Base-by-base conservation (phyloP, 2,329 filamentous ascomycete species). In the Fusarium globosum region DNA sequence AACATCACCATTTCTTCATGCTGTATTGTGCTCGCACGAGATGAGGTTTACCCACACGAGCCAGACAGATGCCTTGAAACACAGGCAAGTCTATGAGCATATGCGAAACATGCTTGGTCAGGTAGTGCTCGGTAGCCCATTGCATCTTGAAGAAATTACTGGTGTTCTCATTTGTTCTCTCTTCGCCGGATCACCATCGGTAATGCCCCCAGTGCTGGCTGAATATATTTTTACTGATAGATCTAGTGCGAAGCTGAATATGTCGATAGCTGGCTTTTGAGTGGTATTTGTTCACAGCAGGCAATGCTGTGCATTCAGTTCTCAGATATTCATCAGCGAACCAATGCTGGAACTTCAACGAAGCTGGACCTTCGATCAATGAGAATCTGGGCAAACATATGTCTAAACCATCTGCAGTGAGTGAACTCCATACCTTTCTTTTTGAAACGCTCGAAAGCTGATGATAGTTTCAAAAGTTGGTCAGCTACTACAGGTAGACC, bases 241-340 rank as follows among this genome's bases (percentile, higher is more conserved):
- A 16, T 18, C 14, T 18, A 78, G 69, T 68, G 60, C 16, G 74
- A 75, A 14, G 69, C 76, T 3, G 83, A 85, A 51, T 85, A 85
- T 49, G 79, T 85, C 28, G 83, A 85, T 51, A 85, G 83, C 55
- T 85, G 83, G 83, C 72, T 85, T 16, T 69, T 85, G 46, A 84
- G 81, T 6, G 83, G 83, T 1, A 83, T 84, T 52, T 85, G 83
- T 43, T 82, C 80, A 0, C 81, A 85, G 59, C 83, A 85, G 61
- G 82, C 82, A 4, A 85, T 85, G 82, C 70, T 85, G 15, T 83
- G 82, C 56, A 83, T 84, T 43, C 82, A 80, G 51, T 85, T 85
- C 52, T 83, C 83, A 2, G 81, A 81, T 46, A 82, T 84, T 28
- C 76, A 83, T n/a, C 76, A 75, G 41, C 80, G 81, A 28, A 80